Evolutionary conservation across 306 rosid species (phyloP), one percentile per base, ranked within the genome.

Genomic region (Begonia peltatifolia): DNA sequence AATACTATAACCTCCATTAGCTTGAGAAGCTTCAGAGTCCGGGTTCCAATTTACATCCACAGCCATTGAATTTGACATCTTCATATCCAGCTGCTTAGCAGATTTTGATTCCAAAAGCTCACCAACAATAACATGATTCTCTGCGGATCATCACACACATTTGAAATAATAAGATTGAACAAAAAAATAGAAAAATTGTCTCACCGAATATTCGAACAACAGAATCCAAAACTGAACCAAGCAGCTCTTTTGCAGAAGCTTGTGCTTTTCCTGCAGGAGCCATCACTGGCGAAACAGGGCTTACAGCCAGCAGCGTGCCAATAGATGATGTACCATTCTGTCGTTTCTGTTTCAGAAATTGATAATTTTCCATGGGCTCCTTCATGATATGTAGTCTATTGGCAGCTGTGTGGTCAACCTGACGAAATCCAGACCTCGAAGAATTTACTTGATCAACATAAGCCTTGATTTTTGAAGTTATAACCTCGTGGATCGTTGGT

Each of bases 201-300:
- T 61, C 50, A 90, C 99, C 99, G 73, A 92, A 86, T 66, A 86
- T 74, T 65, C 77, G 93, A 76, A 79, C 90, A 58, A 77, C 65
- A 3, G 84, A 58, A 53, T 92, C 96, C 73, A 92, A 73, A 69
- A 92, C 69, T 64, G 93, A 83, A 83, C 79, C 87, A 63, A 92
- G 82, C 67, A 92, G 88, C 55, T 86, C 96, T 69, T 70, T 86
- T 16, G 99, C 83, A 12, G 85, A 74, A 58, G 71, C 74, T 79
- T 92, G 99, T 6, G 93, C 96, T 71, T 81, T 86, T 57, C 99
- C 99, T 14, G 66, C 61, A 16, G 99, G 99, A 67, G 94, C 94
- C 99, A 92, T 92, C 62, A 83, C 87, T 46, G 88, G 82, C 2
- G 99, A 86, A 55, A 92, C 99, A 25, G 99, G 99, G 81, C 99